Evolutionary conservation across 257 asterid species (phyloP).

Genomic region (Gentiana dahurica): DNA sequence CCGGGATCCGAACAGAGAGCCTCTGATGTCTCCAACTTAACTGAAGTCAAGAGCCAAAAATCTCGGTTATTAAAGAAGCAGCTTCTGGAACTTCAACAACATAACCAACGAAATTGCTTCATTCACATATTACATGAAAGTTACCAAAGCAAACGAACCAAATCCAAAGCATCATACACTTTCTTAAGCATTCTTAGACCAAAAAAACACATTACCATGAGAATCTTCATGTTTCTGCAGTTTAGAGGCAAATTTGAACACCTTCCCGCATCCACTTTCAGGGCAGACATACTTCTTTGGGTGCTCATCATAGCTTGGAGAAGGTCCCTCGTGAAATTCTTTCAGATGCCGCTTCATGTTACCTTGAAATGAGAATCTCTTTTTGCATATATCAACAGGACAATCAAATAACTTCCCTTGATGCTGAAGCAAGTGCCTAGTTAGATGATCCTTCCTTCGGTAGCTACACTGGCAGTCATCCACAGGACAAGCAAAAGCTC

Average conservation of each 20-base stretch:
- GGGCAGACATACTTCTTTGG: slow-evolving; percentile 48
- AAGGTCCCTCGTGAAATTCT: slow-evolving; percentile 49
- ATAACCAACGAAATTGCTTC: not conserved
- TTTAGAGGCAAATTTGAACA: slow-evolving; percentile 53
- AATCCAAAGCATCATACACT: not conserved
- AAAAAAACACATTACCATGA: too few relatives aligned
- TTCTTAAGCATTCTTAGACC: too few relatives aligned
- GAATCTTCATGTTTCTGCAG: slow-evolving; percentile 63
- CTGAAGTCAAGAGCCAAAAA: slow-evolving; percentile 30
- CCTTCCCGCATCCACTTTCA: slow-evolving; percentile 78
- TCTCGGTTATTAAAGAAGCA: not conserved
- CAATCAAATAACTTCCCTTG: slow-evolving; percentile 68
- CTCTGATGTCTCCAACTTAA: slow-evolving; percentile 62
- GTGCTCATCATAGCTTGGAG: slow-evolving; percentile 16
- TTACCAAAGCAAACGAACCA: not conserved
- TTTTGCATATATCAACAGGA: slow-evolving; percentile 40
- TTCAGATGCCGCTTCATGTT: slow-evolving; percentile 60
- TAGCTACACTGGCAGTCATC: slow-evolving; percentile 73
- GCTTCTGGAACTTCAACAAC: not conserved
- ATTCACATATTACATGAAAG: not conserved
- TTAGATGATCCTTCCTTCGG: slow-evolving; percentile 80
- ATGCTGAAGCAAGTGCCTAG: slow-evolving; percentile 72
- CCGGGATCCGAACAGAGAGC: slow-evolving; percentile 70
- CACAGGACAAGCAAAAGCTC: slow-evolving; percentile 67
- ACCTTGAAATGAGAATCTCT: slow-evolving; percentile 40